These are phyloP conservation scores for Penicillium pulvis DNA, from an alignment of 495 filamentous ascomycete species.

Conservation along the genomic window DNA sequence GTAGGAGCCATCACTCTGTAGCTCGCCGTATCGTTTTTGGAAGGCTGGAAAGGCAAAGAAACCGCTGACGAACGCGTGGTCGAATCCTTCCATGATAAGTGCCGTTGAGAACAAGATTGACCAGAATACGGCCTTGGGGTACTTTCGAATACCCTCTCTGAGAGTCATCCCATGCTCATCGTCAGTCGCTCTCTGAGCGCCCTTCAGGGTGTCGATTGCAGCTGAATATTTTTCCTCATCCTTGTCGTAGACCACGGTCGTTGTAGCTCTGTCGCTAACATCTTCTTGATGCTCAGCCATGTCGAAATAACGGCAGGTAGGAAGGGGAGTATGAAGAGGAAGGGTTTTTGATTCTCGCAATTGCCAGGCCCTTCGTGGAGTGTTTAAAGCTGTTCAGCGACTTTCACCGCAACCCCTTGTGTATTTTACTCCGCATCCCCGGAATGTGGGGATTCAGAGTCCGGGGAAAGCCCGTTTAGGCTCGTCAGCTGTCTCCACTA, in stretches of 20 bases:
- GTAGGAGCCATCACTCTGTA: constrained; percentile 32
- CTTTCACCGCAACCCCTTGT: background rate
- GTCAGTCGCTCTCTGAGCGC: constrained; percentile 3
- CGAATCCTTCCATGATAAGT: constrained; percentile 48
- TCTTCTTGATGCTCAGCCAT: constrained; percentile 25
- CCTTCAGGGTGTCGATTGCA: constrained; percentile 15
- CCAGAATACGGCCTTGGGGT: constrained; percentile 44
- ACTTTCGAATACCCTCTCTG: constrained; percentile 2
- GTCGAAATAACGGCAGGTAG: background rate
- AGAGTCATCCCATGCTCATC: constrained; percentile 5
- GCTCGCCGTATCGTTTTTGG: constrained; percentile 27
- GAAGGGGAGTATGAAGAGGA: background rate
- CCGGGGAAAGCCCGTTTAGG: constrained; percentile 10
- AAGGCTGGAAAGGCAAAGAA: constrained; percentile 23
- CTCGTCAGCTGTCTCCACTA: background rate
- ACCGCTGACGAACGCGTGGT: constrained; percentile 35
- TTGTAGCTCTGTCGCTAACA: constrained; percentile 12
- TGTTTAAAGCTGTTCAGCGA: background rate
- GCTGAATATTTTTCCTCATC: constrained; percentile 15
- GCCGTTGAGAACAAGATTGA: constrained; percentile 36
- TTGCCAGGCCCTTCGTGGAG: background rate
- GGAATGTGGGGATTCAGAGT: constrained; percentile 3
- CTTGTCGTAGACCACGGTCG: constrained; percentile 14
- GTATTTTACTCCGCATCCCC: constrained; percentile 15
- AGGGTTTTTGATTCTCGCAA: background rate